Evolutionary conservation across 306 rosid genomes (phyloP), one percentile per base, ranked within the genome.

Genomic region (Gynostemma pentaphyllum): DNA sequence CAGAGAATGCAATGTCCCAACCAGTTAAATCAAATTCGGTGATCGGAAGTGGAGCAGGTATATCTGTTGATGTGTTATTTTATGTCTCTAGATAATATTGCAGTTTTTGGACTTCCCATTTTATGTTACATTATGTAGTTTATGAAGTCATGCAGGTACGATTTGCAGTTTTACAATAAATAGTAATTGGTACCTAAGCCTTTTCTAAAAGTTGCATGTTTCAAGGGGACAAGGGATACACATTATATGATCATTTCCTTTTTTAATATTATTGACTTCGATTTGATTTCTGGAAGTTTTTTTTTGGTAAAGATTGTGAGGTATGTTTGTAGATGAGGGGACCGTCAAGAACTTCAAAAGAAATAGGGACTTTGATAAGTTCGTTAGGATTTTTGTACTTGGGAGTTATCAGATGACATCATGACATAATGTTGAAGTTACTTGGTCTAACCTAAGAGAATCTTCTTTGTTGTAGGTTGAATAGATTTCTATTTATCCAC

Each of bases 11-110:
- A 30, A 54, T 75, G 62, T 51, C 76, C 9, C 80, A 76, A 48
- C 80, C 82, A 61, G 76, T 71, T 55, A 29, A 45, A 68, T 65
- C 79, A 11, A 76, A 54, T 71, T 52, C 83, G 68, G 73, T 45
- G 21, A 37, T 75, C 32, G 84, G 69, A 72, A 77, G 64, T 68
- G 76, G 69, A 69, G 70, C 80, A 70, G 79, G 74, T 72, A 64
- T 66, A 45, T 56, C 36, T 68, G 21, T 49, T 24, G n/a, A n/a
- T n/a, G n/a, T 19, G 18, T 45, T 45, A 3, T 16, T 16, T 45
- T 59, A 55, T 65, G n/a, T 62, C 73, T 56, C 69, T 67, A 16
- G n/a, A 15, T n/a, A 52, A 36, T 28, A 4, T 59, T 32, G 44
- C 28, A 60, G 42, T 40, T 27, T 61, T 48, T 61, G 40, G 15